Evolutionary conservation across 345 rosid genomes (phyloP), one percentile per base, ranked within the genome.

Genomic region (Citrus glauca): DNA sequence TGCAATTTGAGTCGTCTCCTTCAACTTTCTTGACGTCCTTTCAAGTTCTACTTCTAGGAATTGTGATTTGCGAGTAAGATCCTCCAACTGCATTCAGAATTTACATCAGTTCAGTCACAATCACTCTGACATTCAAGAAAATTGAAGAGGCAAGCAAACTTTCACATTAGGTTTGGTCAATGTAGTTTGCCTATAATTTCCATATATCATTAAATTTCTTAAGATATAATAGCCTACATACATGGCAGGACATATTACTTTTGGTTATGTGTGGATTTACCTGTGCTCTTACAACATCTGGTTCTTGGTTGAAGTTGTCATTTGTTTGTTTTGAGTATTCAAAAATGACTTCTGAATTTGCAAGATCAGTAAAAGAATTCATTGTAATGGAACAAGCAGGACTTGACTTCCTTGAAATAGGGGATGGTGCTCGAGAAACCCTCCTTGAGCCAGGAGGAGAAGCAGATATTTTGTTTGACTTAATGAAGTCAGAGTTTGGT

Each of bases 211-310:
- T 53, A 16, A 16, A 16, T 6, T 53, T 53, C 57, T 17, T 53
- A 17, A 38, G 14, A 11, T 10, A 14, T 24, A 61, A 62, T 13
- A 45, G 0, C 50, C 5, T 13, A 45, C 50, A 13, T 16, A 45
- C 3, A 42, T 11, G 59, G 16, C 14, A 69, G 32, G 33, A 40
- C n/a, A 22, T 14, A 62, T 64, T 13, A 66, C 24, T 22, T 10
- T 37, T 25, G 35, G 32, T 50, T 71, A 63, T 62, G 38, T 48
- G 64, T 62, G 66, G 50, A 73, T 79, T 84, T 76, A 91, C 97
- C 93, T 89, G 92, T 76, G 91, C 83, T 79, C 85, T 91, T 82
- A 91, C 85, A 82, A 88, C 70, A 82, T 78, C 73, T 73, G 89
- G 85, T 70, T 90, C 94, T 75, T 84, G 86, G 65, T 74, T 76